Evolutionary conservation across 2,329 filamentous ascomycete species (phyloP), one percentile per base, ranked within the genome.

Genomic region (Fusarium tricinctum): DNA sequence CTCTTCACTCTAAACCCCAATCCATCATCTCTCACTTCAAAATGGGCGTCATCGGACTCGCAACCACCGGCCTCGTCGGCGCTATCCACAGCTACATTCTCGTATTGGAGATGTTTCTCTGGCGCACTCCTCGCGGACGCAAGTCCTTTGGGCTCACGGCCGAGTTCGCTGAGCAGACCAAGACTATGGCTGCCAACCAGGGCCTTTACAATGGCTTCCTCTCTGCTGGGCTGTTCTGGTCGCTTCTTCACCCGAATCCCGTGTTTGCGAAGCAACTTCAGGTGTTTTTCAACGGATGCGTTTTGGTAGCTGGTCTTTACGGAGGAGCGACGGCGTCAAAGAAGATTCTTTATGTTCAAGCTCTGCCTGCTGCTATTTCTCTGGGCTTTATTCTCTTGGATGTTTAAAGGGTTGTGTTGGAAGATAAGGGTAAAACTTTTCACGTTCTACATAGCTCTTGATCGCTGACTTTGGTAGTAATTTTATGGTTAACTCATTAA

Each of bases 151-250:
- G 74, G 30, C 76, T 84, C 35, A 80, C 76, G 0, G 70, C 79
- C n/a, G 80, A 83, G 7, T 84, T 83, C 57, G 84, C 84, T 8
- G 72, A 80, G 39, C 70, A 83, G 73, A 84, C 82, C 5, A 79
- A 78, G 63, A 69, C 76, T 6, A 75, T 86, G 35, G 84, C 82
- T 46, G 81, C 81, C 52, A 86, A 85, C 73, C 83, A 85, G 70
- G 84, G 84, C 20, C 77, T 86, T 8, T 86, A 86, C 76, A 86
- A 86, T 70, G 83, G 84, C 42, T 84, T 86, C 55, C 76, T 86
- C n/a, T 80, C 83, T 5, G 83, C 83, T 2, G 84, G 84, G 0
- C 73, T 86, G 3, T 59, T 76, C 26, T 86, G 84, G 84, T 79
- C 80, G 5, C 64, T 85, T n/a, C n/a, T 76, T 5, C 83, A 86